Conservation (phyloP, 2,329 filamentous ascomycete genomes). For the Blumeria hordei region DNA sequence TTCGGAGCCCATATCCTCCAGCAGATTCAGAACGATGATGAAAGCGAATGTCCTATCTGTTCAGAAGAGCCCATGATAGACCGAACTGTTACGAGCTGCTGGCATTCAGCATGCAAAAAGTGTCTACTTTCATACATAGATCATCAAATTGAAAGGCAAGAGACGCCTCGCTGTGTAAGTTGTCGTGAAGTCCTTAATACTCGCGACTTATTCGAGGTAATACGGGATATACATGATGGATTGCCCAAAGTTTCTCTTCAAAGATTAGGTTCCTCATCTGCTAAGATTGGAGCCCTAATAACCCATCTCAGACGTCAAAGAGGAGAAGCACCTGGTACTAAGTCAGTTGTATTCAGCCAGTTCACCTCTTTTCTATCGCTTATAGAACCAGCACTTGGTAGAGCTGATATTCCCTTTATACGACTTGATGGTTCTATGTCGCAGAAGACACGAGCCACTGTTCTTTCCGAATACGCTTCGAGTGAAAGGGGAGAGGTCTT, state of each 20-base stretch:
- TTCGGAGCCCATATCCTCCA: slow-evolving; percentile 74
- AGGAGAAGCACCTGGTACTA: slow-evolving; percentile 40
- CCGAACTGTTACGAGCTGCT: slow-evolving; percentile 84
- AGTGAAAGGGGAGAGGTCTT: slow-evolving; percentile 43
- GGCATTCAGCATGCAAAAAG: slow-evolving; percentile 90
- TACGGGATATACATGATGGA: slow-evolving; percentile 45
- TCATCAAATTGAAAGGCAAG: slow-evolving; percentile 55
- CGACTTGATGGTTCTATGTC: slow-evolving; percentile 79
- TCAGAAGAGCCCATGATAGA: slow-evolving; percentile 89
- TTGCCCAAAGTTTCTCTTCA: slow-evolving; percentile 33
- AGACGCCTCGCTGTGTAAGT: slow-evolving; percentile 65
- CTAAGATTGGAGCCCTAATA: slow-evolving; percentile 68
- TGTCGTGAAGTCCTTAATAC: slow-evolving; percentile 65
- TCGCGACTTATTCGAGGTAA: slow-evolving; percentile 76
- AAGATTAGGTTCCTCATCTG: slow-evolving; percentile 45
- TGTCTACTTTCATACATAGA: slow-evolving; percentile 80
- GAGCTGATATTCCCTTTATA: slow-evolving; percentile 52
- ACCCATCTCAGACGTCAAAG: slow-evolving; percentile 47
- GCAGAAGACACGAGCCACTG: slow-evolving; percentile 59
- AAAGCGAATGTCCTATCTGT: slow-evolving; percentile 83
- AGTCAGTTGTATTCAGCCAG: slow-evolving; percentile 87
- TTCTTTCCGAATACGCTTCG: slow-evolving; percentile 48
- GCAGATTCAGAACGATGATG: slow-evolving; percentile 75
- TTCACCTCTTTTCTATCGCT: slow-evolving; percentile 92
- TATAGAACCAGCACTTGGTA: slow-evolving; percentile 56